Evolutionary conservation across 208 protist genomes (phyloP).

Genomic region (Trypanosoma boissoni): DNA sequence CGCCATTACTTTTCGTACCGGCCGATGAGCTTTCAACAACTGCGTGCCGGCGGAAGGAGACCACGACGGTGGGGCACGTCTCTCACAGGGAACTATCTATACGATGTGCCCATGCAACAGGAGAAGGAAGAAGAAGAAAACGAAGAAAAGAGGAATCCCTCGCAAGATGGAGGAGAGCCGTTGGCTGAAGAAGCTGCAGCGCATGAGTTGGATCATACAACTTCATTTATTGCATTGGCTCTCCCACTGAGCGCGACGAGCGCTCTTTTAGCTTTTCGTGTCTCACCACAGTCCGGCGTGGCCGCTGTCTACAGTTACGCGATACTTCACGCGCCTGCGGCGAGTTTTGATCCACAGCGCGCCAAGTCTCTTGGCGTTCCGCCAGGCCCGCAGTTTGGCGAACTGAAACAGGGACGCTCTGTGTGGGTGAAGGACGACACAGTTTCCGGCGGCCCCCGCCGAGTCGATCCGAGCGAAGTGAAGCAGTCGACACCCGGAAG

Average conservation of each 20-base stretch:
- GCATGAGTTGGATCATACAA: neutral
- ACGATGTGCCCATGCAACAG: slow-evolving; percentile 15
- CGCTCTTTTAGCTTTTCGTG: slow-evolving; percentile 22
- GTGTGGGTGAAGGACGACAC: slow-evolving; percentile 28
- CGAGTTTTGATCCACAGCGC: slow-evolving; percentile 44
- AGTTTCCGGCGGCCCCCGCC: neutral
- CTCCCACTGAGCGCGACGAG: slow-evolving; percentile 22
- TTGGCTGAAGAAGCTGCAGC: too few species aligned
- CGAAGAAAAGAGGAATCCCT: too few species aligned
- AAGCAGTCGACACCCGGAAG: slow-evolving; percentile 50
- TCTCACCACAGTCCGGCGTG: neutral
- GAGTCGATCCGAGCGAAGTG: slow-evolving; percentile 61
- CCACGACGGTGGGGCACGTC: slow-evolving; percentile 6
- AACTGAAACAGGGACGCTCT: slow-evolving; percentile 56
- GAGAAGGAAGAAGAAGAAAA: neutral
- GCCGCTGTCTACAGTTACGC: slow-evolving; percentile 49
- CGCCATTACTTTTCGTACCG: slow-evolving; percentile 71
- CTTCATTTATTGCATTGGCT: slow-evolving; percentile 19
- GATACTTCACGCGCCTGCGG: slow-evolving; percentile 44
- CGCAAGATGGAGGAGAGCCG: too few species aligned
- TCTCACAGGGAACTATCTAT: slow-evolving; percentile 15
- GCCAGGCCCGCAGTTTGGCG: slow-evolving; percentile 62
- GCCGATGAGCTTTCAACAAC: slow-evolving; percentile 56
- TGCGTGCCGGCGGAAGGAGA: slow-evolving; percentile 13
- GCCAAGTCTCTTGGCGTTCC: slow-evolving; percentile 61